phyloP scores from a whole-genome alignment of 1,139 yeast species.

The Saccharomycopsis hybrid region DNA sequence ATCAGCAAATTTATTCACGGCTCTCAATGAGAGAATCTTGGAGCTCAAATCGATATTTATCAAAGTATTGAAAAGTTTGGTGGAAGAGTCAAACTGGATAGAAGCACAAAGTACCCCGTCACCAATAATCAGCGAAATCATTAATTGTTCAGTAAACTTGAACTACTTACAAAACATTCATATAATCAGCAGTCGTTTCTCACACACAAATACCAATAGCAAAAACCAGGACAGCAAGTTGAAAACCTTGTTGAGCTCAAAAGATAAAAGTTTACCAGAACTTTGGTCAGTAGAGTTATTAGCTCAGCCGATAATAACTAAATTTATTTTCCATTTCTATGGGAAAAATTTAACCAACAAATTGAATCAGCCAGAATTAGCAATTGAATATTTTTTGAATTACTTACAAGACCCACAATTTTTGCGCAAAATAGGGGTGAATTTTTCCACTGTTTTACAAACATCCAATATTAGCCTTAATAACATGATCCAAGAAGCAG shows the following conservation, averaged over 20 bases:
- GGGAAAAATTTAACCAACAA: slow-evolving; percentile 20
- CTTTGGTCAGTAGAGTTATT: slow-evolving; percentile 17
- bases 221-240: not conserved
- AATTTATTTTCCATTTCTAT: slow-evolving; percentile 20
- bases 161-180: slow-evolving; percentile 12
- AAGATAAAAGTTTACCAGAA: not conserved
- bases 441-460: slow-evolving; percentile 1
- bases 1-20: too few species aligned
- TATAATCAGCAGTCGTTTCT: not conserved
- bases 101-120: not conserved
- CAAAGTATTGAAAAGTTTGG: slow-evolving; percentile 6
- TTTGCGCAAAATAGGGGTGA: slow-evolving; percentile 1
- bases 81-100: slow-evolving; percentile 14
- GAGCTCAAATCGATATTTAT: slow-evolving; percentile 8
- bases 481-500: not conserved
- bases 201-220: not conserved
- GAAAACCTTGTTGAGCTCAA: too few species aligned
- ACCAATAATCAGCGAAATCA: slow-evolving; percentile 6
- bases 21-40: slow-evolving; percentile 1
- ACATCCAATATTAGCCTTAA: not conserved
- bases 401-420: slow-evolving; percentile 11
- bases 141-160: slow-evolving; percentile 12
- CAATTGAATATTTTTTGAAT: slow-evolving; percentile 17
- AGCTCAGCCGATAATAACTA: slow-evolving; percentile 16
- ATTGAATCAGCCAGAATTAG: slow-evolving; percentile 19